A percentile compares a stretch with the other conserved stretches of the same genome.
phyloP scores from a whole-genome alignment of 2,329 filamentous ascomycete genomes.

The Pseudocercospora fijiensis region DNA sequence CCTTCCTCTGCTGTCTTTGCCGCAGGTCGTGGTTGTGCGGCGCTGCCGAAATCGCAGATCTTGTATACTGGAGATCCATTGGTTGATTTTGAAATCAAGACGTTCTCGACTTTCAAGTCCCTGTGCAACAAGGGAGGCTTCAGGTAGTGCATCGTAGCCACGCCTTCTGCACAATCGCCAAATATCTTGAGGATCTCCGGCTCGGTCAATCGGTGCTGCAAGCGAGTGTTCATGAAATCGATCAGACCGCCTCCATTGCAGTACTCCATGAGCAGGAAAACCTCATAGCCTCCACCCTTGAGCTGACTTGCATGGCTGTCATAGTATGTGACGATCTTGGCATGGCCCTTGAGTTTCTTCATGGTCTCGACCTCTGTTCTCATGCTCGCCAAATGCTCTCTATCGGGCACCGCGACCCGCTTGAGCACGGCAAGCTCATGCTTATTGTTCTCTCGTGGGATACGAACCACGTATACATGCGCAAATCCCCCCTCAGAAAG shows the following conservation, averaged over 20 bases:
- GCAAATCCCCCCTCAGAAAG: constrained; percentile 97
- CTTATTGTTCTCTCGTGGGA: constrained; percentile 73
- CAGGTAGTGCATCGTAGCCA: constrained; percentile 98
- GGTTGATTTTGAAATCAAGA: constrained; percentile 69
- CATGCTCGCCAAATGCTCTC: constrained; percentile 92
- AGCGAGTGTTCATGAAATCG: constrained; percentile 98
- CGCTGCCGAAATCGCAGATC: constrained; percentile 95
- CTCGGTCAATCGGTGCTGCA: constrained; percentile 95
- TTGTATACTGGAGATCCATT: constrained; percentile 77
- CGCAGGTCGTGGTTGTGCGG: constrained; percentile 78
- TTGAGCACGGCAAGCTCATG: constrained; percentile 85
- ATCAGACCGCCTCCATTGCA: constrained; percentile 93
- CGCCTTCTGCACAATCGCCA: constrained; percentile 89
- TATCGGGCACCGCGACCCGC: constrained; percentile 93
- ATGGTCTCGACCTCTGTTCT: constrained; percentile 98
- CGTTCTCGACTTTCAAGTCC: constrained; percentile 97
- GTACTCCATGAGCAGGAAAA: constrained; percentile 97
- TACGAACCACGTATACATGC: constrained; percentile 93
- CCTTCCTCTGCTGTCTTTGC: constrained; percentile 86
- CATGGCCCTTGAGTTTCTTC: constrained; percentile 98
- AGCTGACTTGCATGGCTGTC: constrained; percentile 97
- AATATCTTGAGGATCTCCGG: constrained; percentile 98
- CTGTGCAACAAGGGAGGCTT: constrained; percentile 89
- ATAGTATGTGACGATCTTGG: constrained; percentile 94
- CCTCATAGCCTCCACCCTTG: constrained; percentile 90